Evolutionary conservation across 1,284 basidiomycete species (phyloP).

Genomic region (Heterobasidion irregulare): DNA sequence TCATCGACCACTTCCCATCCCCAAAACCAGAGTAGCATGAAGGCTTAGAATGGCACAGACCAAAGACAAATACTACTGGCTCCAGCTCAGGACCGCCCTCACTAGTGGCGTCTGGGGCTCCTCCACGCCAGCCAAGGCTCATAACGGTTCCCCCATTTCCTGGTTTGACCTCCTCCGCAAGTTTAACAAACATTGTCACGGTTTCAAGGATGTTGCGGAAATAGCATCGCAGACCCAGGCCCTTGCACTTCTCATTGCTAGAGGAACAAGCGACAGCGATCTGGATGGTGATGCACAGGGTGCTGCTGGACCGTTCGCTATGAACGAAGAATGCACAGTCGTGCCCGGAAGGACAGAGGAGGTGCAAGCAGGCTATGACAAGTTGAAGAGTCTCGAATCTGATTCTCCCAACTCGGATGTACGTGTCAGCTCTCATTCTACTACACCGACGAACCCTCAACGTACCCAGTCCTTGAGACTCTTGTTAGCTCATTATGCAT

Average conservation of each 20-base stretch:
- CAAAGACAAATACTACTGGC: conserved; percentile 70
- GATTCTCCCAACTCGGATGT: conserved; percentile 52
- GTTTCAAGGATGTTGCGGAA: conserved; percentile 51
- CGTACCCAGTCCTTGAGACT: conserved; percentile 45
- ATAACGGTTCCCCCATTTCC: conserved; percentile 46
- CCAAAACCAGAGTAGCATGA: background rate
- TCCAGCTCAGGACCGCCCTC: conserved; percentile 57
- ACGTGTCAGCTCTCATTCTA: conserved; percentile 22
- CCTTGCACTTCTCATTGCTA: conserved; percentile 50
- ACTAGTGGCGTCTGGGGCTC: conserved; percentile 65
- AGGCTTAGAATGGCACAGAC: conserved; percentile 27
- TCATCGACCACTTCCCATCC: background rate
- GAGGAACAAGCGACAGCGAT: conserved; percentile 24
- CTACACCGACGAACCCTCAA: conserved; percentile 4
- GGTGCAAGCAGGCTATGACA: conserved; percentile 39
- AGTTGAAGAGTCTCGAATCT: conserved; percentile 33
- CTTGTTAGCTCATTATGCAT: conserved; percentile 68
- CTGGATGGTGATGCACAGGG: conserved; percentile 34
- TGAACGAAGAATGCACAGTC: conserved; percentile 50
- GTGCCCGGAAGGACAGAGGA: conserved; percentile 47
- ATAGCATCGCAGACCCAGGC: conserved; percentile 60
- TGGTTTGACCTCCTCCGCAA: conserved; percentile 84
- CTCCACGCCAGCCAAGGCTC: conserved; percentile 49
- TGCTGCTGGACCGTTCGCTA: conserved; percentile 29
- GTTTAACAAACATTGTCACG: conserved; percentile 79